Base-by-base conservation (phyloP, 352 stramenopile species). In the Phytophthora palmivora region DNA sequence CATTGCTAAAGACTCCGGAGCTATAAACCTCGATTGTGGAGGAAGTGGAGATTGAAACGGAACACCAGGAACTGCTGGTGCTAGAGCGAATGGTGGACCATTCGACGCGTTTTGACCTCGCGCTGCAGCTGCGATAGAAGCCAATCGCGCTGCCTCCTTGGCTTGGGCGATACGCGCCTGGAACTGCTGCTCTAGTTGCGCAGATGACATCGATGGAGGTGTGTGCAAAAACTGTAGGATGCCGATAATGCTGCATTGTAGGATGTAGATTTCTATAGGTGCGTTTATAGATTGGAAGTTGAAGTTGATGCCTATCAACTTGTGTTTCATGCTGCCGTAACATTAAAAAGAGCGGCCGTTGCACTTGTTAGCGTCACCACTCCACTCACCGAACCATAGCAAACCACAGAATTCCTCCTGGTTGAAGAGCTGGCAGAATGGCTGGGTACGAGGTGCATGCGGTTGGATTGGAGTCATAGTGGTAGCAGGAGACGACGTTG, bases 91-190 rank as follows among this genome's bases (percentile, higher is more conserved):
- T 37, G 32, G 41, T 41, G 19, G 50, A 14, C 14, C 52, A 32
- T 55, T 26, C 16, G 44, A 28, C 45, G 9, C 24, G 36, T n/a
- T 21, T 15, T 52, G 43, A 14, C 32, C 45, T 0, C 76, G 79
- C 12, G 72, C 36, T 24, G 62, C 41, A 6, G 69, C 76, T 6
- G 76, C 74, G 34, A 86, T 73, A 6, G 80, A 84, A 21, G 80
- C 68, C 47, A 89, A 54, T 5, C 80, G 78, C 30, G 76, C 78
- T 4, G 78, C 73, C 34, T 85, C 74, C 43, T 87, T 83, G 30
- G 78, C 78, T 44, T 79, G 68, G 5, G 78, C 78, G 26, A 88
- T 87, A 28, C 74, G 78, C 48, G 74, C 65, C 51, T 88, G 73
- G 73, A 89, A 86, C 32, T 78, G 59, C 53, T 66, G 63, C 68